Conservation (phyloP, 2,329 filamentous ascomycete species). For the Penicillium palitans region DNA sequence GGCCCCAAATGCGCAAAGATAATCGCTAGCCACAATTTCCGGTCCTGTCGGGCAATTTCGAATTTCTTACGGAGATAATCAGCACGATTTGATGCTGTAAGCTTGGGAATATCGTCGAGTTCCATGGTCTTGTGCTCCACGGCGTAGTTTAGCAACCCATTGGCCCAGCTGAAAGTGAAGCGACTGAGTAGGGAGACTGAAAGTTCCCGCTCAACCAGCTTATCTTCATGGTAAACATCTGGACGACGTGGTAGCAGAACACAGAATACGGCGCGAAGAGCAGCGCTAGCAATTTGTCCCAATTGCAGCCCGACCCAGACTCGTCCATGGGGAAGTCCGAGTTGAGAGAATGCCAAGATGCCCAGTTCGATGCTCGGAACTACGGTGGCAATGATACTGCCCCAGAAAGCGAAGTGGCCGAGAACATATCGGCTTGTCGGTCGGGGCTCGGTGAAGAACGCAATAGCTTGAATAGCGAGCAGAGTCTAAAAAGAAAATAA, state of each 20-base stretch:
- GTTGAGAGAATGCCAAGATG: constrained; percentile 33
- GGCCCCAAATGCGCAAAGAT: constrained; percentile 57
- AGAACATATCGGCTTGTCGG: constrained; percentile 35
- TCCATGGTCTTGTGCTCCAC: constrained; percentile 61
- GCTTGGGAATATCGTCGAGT: constrained; percentile 61
- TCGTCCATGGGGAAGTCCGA: constrained; percentile 2
- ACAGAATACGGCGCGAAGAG: constrained; percentile 36
- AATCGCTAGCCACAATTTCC: constrained; percentile 61
- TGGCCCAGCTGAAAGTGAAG: constrained; percentile 67
- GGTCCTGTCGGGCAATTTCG: constrained; percentile 31
- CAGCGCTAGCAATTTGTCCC: constrained; percentile 48
- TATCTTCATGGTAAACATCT: constrained; percentile 61
- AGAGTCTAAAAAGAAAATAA: constrained; percentile 25
- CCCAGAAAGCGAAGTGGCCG: constrained; percentile 33
- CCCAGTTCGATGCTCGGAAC: constrained; percentile 27
- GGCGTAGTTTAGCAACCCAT: constrained; percentile 56
- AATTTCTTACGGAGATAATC: constrained; percentile 54
- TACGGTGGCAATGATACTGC: constrained; percentile 29
- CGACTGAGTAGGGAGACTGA: constrained; percentile 62
- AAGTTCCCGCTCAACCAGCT: constrained; percentile 63
- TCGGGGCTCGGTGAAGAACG: constrained; percentile 38
- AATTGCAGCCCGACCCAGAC: constrained; percentile 51
- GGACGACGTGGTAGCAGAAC: constrained; percentile 66
- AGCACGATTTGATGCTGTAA: constrained; percentile 58
- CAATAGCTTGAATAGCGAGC: constrained; percentile 34